Evolutionary conservation across 2,329 filamentous ascomycete species (phyloP), one percentile per base, ranked within the genome.

Genomic region (Triangularia verruculosa): DNA sequence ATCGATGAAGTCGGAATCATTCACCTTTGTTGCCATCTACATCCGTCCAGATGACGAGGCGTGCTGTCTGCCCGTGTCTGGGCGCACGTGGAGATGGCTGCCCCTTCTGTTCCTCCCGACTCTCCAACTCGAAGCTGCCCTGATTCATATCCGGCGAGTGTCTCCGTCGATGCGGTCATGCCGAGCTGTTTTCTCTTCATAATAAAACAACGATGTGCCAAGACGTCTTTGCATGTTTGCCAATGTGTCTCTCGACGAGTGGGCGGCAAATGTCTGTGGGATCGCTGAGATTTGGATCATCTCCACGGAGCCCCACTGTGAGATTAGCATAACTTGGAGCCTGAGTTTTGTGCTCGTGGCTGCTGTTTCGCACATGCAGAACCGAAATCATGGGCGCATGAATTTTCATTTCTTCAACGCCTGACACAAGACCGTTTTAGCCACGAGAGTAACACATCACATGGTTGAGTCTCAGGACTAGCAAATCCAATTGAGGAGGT

Each of bases 211-310:
- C 39, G 39, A 7, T 47, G n/a, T 9, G 39, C 39, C 39, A 47
- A 47, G 39, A 47, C 5, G 39, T 17, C n/a, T 47, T 12, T 47
- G 39, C 34, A 6, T 17, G 39, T 47, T 12, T 47, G 39, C 34
- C n/a, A 47, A 20, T 47, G 39, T 47, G 39, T 47, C 39, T 47
- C 39, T 47, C 7, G 39, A 47, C 39, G 39, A 47, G 39, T 47
- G 39, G 39, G 39, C 39, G 39, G 39, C 39, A 47, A 47, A 47
- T 47, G 39, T 47, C 20, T 47, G 39, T 47, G 39, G 25, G 25
- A 54, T 54, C 15, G 6, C 51, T 54, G 22, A 54, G 51, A 54
- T 54, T 54, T 54, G 51, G 51, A 54, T 54, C 51, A 54, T 54
- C 51, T 54, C 51, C 51, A 54, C 22, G 25, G 17, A 54, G 51